Base-by-base conservation (phyloP, 805 yeast genomes). In the Pichia sporocuriosa region DNA sequence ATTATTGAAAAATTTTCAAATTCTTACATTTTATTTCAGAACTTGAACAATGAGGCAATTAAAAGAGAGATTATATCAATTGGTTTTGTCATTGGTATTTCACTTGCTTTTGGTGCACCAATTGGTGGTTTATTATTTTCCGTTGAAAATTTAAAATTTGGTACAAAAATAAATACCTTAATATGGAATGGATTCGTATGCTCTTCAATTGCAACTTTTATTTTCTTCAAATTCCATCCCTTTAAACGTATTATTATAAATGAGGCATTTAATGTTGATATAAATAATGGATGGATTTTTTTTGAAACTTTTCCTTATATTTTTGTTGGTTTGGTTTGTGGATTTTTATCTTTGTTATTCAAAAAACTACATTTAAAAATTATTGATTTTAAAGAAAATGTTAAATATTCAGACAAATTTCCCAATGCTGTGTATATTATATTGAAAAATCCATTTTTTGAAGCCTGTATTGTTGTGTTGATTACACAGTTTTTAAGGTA, bases 121-220 rank as follows among this genome's bases (percentile, higher is more conserved):
- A 79, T 87, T 42, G 95, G 94, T 7, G 96, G 95, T 1, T 93
- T 87, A 1, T 58, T 86, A 25, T 87, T 85, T 58, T 81, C 83
- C 4, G 58, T 84, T 16, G 94, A 86, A 53, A 78, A 77, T 46
- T 65, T 81, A 33, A 76, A 81, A 4, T 73, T 79, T 26, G 83
- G 73, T 53, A 77, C 81, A 54, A 74, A 72, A 36, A 75, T 81
- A 17, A 76, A 75, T 22, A 73, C 70, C 46, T 69, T 81, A 46
- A 75, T 86, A 79, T 86, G 95, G 96, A 79, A 79, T 51, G 76
- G 88, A 6, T 87, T 86, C 60, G 81, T 84, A 3, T 77, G 86
- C 51, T 81, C 95, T 1, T 83, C 87, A 51, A 65, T 81, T 10
- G 81, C 87, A 1, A 81, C 82, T 12, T 72, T 82, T 2, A 68